Conservation (phyloP, 164 flowering plant genomes). For the Vitis labrusca region DNA sequence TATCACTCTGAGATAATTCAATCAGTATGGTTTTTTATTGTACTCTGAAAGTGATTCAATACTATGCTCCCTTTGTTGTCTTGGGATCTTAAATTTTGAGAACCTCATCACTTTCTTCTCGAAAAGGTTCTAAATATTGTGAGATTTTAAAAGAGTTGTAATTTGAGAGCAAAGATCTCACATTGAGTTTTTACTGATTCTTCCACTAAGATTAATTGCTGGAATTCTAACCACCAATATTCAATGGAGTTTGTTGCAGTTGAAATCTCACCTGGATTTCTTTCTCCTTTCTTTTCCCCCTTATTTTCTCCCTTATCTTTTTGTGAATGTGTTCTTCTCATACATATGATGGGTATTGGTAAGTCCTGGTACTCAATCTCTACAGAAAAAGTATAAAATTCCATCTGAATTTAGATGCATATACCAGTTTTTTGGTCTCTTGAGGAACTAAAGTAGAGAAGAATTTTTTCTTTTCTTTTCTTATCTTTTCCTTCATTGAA, state of each 20-base stretch:
- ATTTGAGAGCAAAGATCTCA: constrained; percentile 11
- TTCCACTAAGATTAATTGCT: not conserved
- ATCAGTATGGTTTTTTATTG: not conserved
- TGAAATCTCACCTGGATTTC: too few species aligned
- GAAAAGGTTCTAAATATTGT: not conserved
- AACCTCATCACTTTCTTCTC: not conserved
- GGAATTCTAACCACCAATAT: too few species aligned
- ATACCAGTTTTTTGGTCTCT: not conserved
- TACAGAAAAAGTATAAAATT: not conserved
- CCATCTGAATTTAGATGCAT: not conserved
- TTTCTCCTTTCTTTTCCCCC: too few species aligned
- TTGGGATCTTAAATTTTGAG: not conserved
- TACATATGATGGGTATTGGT: too few species aligned
- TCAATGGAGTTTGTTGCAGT: too few species aligned
- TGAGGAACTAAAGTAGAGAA: not conserved
- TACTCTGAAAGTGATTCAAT: not conserved
- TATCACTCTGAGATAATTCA: not conserved
- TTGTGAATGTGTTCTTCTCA: too few species aligned
- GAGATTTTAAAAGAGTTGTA: not conserved
- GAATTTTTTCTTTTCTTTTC: not conserved
- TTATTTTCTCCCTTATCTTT: too few species aligned
- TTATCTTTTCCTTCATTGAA: too few species aligned
- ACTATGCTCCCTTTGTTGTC: not conserved
- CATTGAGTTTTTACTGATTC: constrained; percentile 9
- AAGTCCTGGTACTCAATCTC: too few species aligned